Percentiles rank a stretch among this genome's conserved stretches.
Evolutionary conservation across 164 flowering plant genomes (phyloP).

Genomic region (Warburgia ugandensis): DNA sequence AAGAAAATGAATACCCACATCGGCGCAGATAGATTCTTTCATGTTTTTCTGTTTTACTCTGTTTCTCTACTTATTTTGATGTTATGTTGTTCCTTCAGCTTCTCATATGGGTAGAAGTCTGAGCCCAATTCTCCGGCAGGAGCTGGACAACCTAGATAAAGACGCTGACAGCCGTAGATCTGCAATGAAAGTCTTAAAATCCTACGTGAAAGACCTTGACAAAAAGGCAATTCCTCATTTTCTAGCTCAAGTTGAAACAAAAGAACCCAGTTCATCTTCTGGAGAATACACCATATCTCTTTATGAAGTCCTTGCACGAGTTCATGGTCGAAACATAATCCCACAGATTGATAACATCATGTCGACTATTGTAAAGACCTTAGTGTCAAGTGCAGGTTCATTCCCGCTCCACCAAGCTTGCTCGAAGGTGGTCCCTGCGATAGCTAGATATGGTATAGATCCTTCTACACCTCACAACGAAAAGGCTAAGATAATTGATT

Average conservation of each 20-base stretch:
- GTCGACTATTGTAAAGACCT: conserved; percentile 64
- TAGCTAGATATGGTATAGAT: conserved; percentile 80
- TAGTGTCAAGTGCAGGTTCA: conserved; percentile 76
- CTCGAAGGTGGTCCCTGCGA: conserved; percentile 84
- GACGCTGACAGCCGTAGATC: conserved; percentile 81
- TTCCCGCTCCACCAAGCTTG: conserved; percentile 90
- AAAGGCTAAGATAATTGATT: conserved; percentile 55
- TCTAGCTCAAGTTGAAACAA: conserved; percentile 78
- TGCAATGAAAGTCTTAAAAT: conserved; percentile 87
- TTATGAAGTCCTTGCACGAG: conserved; percentile 81
- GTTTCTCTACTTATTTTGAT: neutral
- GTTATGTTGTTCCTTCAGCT: conserved; percentile 6
- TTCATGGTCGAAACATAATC: conserved; percentile 71
- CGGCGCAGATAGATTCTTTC: neutral
- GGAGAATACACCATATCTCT: conserved; percentile 83
- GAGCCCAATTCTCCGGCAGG: conserved; percentile 53
- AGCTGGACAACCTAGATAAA: conserved; percentile 82
- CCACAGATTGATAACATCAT: conserved; percentile 79
- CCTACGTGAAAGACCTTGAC: conserved; percentile 78
- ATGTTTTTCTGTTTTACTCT: neutral
- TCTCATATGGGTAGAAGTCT: conserved; percentile 65
- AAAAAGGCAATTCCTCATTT: conserved; percentile 69
- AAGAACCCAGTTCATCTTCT: conserved; percentile 40
- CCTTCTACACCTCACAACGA: conserved; percentile 64
- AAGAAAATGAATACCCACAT: neutral